A percentile compares a stretch with the other conserved stretches of the same genome.
Conservation (phyloP, 2,329 filamentous ascomycete genomes). For the Aspergillus latus region DNA sequence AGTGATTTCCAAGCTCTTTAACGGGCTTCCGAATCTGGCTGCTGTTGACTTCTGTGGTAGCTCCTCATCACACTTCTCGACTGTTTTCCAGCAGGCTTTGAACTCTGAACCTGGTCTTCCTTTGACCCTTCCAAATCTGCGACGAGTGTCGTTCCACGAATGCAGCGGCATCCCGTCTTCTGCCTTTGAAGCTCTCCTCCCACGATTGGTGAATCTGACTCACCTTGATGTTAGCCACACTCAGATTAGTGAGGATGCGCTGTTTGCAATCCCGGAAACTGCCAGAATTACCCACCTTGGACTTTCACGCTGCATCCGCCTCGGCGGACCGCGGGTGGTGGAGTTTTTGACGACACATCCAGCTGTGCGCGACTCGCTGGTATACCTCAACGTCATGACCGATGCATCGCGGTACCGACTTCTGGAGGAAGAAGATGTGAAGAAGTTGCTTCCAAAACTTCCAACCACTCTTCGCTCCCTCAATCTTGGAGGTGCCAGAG, state of each 20-base stretch:
- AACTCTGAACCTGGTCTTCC: conserved; percentile 46
- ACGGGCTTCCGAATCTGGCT: conserved; percentile 61
- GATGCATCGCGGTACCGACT: conserved; percentile 72
- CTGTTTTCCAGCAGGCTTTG: conserved; percentile 60
- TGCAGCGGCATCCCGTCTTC: conserved; percentile 68
- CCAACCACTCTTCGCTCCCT: conserved; percentile 69
- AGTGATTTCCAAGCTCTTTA: conserved; percentile 70
- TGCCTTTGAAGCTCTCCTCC: conserved; percentile 68
- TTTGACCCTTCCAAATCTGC: conserved; percentile 59
- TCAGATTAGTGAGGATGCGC: conserved; percentile 68
- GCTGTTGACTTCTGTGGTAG: conserved; percentile 77
- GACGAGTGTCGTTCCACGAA: conserved; percentile 73
- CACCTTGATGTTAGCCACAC: conserved; percentile 80
- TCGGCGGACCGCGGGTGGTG: conserved; percentile 66
- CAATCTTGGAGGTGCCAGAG: conserved; percentile 72
- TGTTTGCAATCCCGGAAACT: conserved; percentile 68
- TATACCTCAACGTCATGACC: conserved; percentile 71
- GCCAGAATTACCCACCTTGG: conserved; percentile 76
- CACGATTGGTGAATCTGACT: conserved; percentile 68
- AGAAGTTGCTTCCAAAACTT: conserved; percentile 63
- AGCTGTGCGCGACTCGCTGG: conserved; percentile 62
- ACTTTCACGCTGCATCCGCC: conserved; percentile 70
- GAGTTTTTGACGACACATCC: conserved; percentile 71
- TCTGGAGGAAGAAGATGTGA: conserved; percentile 65
- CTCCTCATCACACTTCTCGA: conserved; percentile 66